Conservation (phyloP, 2,329 filamentous ascomycete species). For the Colletotrichum cuscutae region DNA sequence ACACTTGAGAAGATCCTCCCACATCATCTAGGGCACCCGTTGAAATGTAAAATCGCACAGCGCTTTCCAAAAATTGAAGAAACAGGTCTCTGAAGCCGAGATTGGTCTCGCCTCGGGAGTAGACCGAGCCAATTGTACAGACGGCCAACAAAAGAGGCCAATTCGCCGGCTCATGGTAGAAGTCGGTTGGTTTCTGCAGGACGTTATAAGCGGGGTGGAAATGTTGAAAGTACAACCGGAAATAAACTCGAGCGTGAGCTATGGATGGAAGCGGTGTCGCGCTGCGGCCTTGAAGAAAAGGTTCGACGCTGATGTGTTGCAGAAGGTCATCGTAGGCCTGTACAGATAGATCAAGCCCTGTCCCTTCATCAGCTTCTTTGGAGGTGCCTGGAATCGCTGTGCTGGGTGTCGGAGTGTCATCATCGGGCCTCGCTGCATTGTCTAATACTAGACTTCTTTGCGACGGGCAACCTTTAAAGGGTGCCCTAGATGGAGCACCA, state of each 20-base stretch:
- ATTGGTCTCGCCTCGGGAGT: not conserved
- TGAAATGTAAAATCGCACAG: not conserved
- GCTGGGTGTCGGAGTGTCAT: not conserved
- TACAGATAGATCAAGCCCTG: not conserved
- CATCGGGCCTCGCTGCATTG: not conserved
- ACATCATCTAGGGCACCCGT: not conserved
- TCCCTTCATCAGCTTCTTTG: not conserved
- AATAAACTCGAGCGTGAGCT: not conserved
- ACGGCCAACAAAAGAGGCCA: not conserved
- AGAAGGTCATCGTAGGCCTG: not conserved
- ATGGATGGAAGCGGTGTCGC: not conserved
- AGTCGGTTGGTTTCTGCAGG: not conserved
- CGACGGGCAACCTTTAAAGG: slow-evolving; percentile 6
- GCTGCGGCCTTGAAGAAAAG: not conserved
- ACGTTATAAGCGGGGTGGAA: slow-evolving; percentile 27
- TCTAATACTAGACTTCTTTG: not conserved
- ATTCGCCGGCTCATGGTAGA: not conserved
- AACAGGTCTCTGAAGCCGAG: not conserved
- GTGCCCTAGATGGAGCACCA: slow-evolving; percentile 10
- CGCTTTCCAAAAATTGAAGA: not conserved
- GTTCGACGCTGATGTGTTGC: not conserved
- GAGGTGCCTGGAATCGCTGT: not conserved
- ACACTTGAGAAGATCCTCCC: not conserved
- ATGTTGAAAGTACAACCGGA: slow-evolving; percentile 20
- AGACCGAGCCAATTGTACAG: not conserved